phyloP scores from a whole-genome alignment of 2,329 filamentous ascomycete species.

The Penicillium sp. region DNA sequence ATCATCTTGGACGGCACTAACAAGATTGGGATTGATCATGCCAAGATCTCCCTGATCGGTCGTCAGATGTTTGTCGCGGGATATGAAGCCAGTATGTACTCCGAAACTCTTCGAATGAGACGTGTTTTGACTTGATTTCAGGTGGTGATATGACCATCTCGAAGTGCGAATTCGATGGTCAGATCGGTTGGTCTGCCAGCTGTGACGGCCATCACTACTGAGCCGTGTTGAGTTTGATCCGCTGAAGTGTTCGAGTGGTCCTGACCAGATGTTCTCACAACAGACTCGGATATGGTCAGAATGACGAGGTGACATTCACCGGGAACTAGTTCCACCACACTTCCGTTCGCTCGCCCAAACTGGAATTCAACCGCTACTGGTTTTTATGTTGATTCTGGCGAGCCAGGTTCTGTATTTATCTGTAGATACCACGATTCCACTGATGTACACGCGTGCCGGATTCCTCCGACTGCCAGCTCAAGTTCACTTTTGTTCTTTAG shows the following conservation, averaged over 20 bases:
- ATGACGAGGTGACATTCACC: constrained; percentile 57
- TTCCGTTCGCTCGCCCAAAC: constrained; percentile 57
- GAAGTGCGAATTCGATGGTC: constrained; percentile 59
- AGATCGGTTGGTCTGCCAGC: constrained; percentile 52
- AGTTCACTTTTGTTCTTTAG: not conserved
- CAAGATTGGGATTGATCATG: constrained; percentile 50
- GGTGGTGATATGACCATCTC: constrained; percentile 56
- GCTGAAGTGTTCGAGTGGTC: no score
- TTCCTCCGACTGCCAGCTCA: not conserved
- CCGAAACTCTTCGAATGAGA: constrained; percentile 49
- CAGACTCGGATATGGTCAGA: constrained; percentile 52
- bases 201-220: constrained; percentile 61
- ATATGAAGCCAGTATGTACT: constrained; percentile 33
- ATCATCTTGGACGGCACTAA: constrained; percentile 50
- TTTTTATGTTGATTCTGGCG: constrained; percentile 19
- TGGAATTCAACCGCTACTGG: constrained; percentile 53
- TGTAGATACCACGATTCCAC: not conserved
- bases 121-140: constrained; percentile 49
- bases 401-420: not conserved
- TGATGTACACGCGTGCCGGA: not conserved
- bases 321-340: constrained; percentile 60
- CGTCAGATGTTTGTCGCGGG: constrained; percentile 29
- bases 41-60: constrained; percentile 40
- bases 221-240: constrained; percentile 38
- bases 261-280: not conserved